A percentile compares a stretch with the other conserved stretches of the same genome.
phyloP scores from a whole-genome alignment of 2,329 filamentous ascomycete species.

The Leptographium lundbergii region DNA sequence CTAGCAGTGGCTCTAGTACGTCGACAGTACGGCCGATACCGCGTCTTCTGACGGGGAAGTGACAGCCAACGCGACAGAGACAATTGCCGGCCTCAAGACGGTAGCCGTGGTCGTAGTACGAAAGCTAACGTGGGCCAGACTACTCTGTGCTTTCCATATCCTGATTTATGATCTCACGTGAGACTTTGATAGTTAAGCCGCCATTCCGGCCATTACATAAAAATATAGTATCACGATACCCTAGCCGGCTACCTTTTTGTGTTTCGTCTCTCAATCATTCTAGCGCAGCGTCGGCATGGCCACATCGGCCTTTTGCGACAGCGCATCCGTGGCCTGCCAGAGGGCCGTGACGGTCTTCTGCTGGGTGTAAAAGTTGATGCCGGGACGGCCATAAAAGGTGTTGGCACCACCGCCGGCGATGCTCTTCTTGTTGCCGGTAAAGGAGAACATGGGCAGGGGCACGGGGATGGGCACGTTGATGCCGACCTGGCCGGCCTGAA shows the following conservation, averaged over 20 bases:
- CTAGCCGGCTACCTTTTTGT: background rate
- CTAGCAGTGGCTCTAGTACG: background rate
- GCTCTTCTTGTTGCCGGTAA: conserved; percentile 74
- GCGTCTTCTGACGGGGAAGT: background rate
- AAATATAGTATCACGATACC: background rate
- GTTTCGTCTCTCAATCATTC: background rate
- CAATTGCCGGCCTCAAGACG: too few species aligned
- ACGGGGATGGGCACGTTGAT: conserved; percentile 75
- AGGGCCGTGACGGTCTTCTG: conserved; percentile 92
- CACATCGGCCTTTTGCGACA: conserved; percentile 73
- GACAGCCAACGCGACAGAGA: too few species aligned
- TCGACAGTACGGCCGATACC: background rate
- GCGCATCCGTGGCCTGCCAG: conserved; percentile 78
- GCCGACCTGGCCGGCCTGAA: conserved; percentile 78
- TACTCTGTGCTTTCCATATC: background rate
- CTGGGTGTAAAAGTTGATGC: conserved; percentile 91
- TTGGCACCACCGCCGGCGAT: conserved; percentile 83
- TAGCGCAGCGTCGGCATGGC: conserved; percentile 56
- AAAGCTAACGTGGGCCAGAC: too few species aligned
- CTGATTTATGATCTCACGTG: background rate
- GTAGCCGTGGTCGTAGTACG: too few species aligned
- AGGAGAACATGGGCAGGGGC: conserved; percentile 58
- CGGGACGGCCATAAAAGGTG: conserved; percentile 91
- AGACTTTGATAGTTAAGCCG: background rate
- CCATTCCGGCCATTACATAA: background rate